Percentiles rank a stretch among this genome's conserved stretches.
phyloP scores from a whole-genome alignment of 2,329 filamentous ascomycete genomes.

The Blumeriella jaapii region DNA sequence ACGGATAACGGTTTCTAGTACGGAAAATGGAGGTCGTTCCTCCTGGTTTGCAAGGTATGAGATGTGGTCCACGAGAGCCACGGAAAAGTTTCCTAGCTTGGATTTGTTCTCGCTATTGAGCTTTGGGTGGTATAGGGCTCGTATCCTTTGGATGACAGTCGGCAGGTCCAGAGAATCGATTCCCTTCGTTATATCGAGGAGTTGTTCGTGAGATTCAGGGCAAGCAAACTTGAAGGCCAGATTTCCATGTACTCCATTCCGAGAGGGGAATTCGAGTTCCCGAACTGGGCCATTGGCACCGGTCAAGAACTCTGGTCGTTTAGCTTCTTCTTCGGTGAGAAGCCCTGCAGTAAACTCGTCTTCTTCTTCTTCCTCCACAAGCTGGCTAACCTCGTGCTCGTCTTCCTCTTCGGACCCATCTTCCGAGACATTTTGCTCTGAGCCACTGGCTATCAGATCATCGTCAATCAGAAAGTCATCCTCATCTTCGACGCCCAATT shows the following conservation, averaged over 20 bases:
- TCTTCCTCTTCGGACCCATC: conserved; percentile 39
- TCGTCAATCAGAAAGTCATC: conserved; percentile 90
- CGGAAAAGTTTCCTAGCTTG: conserved; percentile 59
- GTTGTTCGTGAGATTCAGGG: conserved; percentile 64
- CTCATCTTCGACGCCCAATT: conserved; percentile 76
- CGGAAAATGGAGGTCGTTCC: conserved; percentile 45
- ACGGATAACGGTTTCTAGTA: conserved; percentile 70
- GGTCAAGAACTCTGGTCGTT: conserved; percentile 39
- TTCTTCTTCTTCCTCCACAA: conserved; percentile 39
- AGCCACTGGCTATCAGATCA: conserved; percentile 73
- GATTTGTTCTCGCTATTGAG: conserved; percentile 76
- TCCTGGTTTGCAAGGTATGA: conserved; percentile 35
- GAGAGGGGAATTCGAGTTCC: conserved; percentile 30
- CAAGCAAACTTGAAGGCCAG: conserved; percentile 81
- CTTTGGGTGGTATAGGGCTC: conserved; percentile 84
- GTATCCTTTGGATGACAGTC: conserved; percentile 75
- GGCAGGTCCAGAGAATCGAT: conserved; percentile 57
- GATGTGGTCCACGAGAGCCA: conserved; percentile 52
- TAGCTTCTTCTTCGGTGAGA: conserved; percentile 45
- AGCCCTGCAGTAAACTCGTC: conserved; percentile 65
- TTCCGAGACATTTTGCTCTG: conserved; percentile 48
- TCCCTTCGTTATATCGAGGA: conserved; percentile 52
- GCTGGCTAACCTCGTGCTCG: conserved; percentile 32
- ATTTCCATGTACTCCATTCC: conserved; percentile 34
- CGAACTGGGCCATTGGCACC: conserved; percentile 34